Conservation (phyloP, 768 basidiomycete genomes). For the Tubosaeta brunneosetosa region DNA sequence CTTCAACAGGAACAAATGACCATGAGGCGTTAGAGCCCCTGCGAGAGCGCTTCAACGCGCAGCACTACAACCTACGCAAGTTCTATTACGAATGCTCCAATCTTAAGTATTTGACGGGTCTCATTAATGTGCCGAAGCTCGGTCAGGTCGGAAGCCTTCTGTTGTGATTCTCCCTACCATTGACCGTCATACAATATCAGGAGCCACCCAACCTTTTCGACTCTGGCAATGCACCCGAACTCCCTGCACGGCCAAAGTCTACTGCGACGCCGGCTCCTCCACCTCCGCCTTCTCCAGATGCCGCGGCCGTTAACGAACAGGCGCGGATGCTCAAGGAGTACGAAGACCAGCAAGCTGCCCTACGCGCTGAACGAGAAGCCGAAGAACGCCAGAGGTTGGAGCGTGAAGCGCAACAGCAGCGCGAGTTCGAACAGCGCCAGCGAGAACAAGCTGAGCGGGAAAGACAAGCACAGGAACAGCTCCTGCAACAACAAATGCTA, state of each 20-base stretch:
- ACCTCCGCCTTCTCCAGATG: slow-evolving; percentile 67
- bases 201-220: slow-evolving; percentile 96
- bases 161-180: not conserved
- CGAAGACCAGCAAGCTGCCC: slow-evolving; percentile 88
- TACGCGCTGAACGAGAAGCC: slow-evolving; percentile 74
- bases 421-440: slow-evolving; percentile 88
- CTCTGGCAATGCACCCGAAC: slow-evolving; percentile 74
- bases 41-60: slow-evolving; percentile 79
- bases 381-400: slow-evolving; percentile 82
- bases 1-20: slow-evolving; percentile 73
- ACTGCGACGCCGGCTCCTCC: slow-evolving; percentile 55
- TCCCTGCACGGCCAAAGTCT: slow-evolving; percentile 77
- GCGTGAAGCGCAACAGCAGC: slow-evolving; percentile 70
- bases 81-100: slow-evolving; percentile 99
- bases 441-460: slow-evolving; percentile 84
- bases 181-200: slow-evolving; percentile 35
- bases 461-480: slow-evolving; percentile 81
- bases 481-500: slow-evolving; percentile 79
- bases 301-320: slow-evolving; percentile 80
- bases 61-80: slow-evolving; percentile 90
- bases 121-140: slow-evolving; percentile 97
- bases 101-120: slow-evolving; percentile 92
- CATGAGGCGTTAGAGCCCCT: slow-evolving; percentile 87
- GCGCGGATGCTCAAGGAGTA: slow-evolving; percentile 93
- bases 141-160: slow-evolving; percentile 55